Conservation (phyloP, 2,329 filamentous ascomycete genomes). For the Aspergillus fumigatiaffinis region DNA sequence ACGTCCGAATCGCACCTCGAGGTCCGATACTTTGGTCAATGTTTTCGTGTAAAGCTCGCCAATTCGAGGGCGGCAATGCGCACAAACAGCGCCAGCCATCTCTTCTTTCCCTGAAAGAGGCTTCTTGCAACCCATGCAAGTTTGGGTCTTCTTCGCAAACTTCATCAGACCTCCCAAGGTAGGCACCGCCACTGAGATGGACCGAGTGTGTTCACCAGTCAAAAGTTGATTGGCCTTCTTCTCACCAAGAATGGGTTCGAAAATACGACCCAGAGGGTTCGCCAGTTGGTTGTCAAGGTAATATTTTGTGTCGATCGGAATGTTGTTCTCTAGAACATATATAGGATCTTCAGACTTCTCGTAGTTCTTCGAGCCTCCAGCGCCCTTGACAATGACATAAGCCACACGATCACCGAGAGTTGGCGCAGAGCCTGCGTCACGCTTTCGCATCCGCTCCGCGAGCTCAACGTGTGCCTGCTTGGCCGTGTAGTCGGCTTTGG, state of each 20-base stretch:
- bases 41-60: slow-evolving; percentile 94
- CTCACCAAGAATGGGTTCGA: slow-evolving; percentile 94
- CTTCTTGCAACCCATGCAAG: slow-evolving; percentile 99
- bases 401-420: slow-evolving; percentile 92
- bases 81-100: slow-evolving; percentile 79
- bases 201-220: slow-evolving; percentile 90
- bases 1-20: slow-evolving; percentile 87
- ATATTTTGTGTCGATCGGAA: slow-evolving; percentile 97
- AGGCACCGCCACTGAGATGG: slow-evolving; percentile 87
- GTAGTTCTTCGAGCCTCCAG: slow-evolving; percentile 87
- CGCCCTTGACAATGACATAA: slow-evolving; percentile 95
- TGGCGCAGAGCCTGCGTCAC: slow-evolving; percentile 89
- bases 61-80: slow-evolving; percentile 76
- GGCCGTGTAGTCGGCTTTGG: slow-evolving; percentile 81
- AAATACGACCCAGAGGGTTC: slow-evolving; percentile 90
- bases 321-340: slow-evolving; percentile 93
- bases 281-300: slow-evolving; percentile 98
- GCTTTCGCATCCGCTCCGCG: slow-evolving; percentile 93
- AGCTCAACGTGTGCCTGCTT: slow-evolving; percentile 97
- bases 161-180: slow-evolving; percentile 95
- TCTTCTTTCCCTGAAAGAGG: slow-evolving; percentile 78
- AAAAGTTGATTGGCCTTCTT: slow-evolving; percentile 83
- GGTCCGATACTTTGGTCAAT: slow-evolving; percentile 78
- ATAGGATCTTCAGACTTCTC: slow-evolving; percentile 97
- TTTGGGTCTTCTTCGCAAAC: slow-evolving; percentile 95